Evolutionary conservation across 768 basidiomycete genomes (phyloP).

Genomic region (Sporobolomyces phaffii): DNA sequence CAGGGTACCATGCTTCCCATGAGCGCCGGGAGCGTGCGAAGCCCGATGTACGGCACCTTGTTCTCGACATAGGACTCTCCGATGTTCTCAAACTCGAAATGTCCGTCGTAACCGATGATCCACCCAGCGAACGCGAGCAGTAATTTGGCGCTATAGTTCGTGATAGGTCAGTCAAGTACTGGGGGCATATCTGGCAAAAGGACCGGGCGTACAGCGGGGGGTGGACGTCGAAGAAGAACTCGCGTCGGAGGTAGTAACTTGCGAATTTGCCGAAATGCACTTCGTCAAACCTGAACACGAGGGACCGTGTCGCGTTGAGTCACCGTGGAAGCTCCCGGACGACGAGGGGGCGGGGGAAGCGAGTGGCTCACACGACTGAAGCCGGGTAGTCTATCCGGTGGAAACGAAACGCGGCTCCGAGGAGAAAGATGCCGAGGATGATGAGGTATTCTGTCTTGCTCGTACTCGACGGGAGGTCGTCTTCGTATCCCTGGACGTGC

Average conservation of each 20-base stretch:
- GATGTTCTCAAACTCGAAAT: slow-evolving; percentile 89
- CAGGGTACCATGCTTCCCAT: slow-evolving; percentile 85
- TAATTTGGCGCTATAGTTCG: slow-evolving; percentile 61
- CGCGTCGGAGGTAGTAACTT: slow-evolving; percentile 78
- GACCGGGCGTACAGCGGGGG: slow-evolving; percentile 60
- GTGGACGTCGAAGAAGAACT: slow-evolving; percentile 99
- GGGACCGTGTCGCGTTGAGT: neutral
- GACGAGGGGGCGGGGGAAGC: neutral
- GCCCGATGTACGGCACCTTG: slow-evolving; percentile 87
- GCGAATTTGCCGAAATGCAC: slow-evolving; percentile 95
- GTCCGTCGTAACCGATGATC: slow-evolving; percentile 92
- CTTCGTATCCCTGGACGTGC: slow-evolving; percentile 11
- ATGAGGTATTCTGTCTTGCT: slow-evolving; percentile 23
- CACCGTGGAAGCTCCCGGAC: neutral
- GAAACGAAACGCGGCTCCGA: slow-evolving; percentile 39
- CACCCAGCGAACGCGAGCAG: slow-evolving; percentile 89
- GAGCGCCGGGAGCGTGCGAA: slow-evolving; percentile 86
- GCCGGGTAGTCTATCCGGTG: slow-evolving; percentile 42
- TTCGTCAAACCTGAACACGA: slow-evolving; percentile 41
- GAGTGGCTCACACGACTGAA: slow-evolving; percentile 42
- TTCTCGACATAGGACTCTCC: slow-evolving; percentile 82
- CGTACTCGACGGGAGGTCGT: slow-evolving; percentile 16
- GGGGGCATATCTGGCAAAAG: neutral
- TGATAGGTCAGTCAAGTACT: neutral
- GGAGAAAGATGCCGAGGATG: slow-evolving; percentile 17